Evolutionary conservation across 495 filamentous ascomycete species (phyloP).

Genomic region (Aspergillus asperescens): DNA sequence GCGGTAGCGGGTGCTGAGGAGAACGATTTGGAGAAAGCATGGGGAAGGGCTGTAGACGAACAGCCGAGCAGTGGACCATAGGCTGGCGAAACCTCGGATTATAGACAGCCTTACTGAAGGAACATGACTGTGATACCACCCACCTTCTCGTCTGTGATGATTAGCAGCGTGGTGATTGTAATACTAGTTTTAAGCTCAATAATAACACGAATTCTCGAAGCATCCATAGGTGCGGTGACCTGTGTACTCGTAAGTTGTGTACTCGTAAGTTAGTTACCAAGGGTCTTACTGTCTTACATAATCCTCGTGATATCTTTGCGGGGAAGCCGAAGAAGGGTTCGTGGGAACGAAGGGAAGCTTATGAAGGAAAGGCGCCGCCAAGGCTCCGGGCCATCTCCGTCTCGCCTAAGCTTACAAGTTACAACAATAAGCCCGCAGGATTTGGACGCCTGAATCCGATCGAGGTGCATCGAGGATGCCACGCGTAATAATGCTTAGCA

Average conservation of each 20-base stretch:
- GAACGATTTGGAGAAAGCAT: constrained; percentile 38
- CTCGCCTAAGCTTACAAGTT: no score
- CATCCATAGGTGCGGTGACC: no score
- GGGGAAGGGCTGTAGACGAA: constrained; percentile 40
- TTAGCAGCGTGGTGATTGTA: constrained; percentile 1
- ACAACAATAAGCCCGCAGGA: no score
- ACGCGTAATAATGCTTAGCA: no score
- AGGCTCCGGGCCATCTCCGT: no score
- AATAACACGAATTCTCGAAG: neutral
- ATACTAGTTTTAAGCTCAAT: neutral
- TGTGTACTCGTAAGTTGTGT: no score
- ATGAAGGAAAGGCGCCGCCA: no score
- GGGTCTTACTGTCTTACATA: neutral
- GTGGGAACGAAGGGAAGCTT: no score
- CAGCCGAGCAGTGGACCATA: constrained; percentile 9
- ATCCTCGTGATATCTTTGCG: neutral
- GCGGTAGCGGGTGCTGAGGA: constrained; percentile 12
- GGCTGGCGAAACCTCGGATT: neutral
- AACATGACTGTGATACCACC: neutral
- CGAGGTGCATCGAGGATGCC: no score
- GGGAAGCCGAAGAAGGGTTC: constrained; percentile 5
- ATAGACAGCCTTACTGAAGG: neutral
- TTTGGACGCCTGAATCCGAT: no score
- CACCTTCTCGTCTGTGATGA: neutral
- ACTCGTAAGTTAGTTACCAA: neutral